Base-by-base conservation (phyloP, 768 basidiomycete species). In the Megacollybia marginata region DNA sequence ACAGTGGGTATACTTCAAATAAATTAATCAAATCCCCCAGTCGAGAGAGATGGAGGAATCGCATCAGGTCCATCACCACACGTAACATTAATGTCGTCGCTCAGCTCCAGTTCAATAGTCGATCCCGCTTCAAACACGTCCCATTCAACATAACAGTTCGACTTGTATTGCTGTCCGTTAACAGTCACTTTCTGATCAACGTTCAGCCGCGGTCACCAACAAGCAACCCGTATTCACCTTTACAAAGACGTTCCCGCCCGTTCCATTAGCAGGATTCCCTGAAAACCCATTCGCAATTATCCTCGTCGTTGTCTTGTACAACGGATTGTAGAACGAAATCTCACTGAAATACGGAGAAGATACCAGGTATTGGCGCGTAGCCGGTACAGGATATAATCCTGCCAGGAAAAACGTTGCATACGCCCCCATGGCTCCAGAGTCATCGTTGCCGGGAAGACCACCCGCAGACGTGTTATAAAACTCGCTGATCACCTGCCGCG, bases 381-480 rank as follows among this genome's bases (percentile, higher is more conserved):
- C 79, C 0, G 82, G 81, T 2, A 84, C 62, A 9, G 81, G 82
- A 54, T 84, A 84, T 60, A 84, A 57, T 2, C 82, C 82, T 0
- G 72, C 69, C 5, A 83, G 67, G 57, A 62, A 82, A 83, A 2
- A 72, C 67, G 2, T 70, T 3, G 6, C 78, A 49, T 77, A 84
- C 52, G 76, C 79, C 9, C 68, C 82, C 82, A 84, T 82, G 0
- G 81, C 82, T 46, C 82, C 80, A 67, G 57, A 55, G 51, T 57
- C 82, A 54, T 84, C 82, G 54, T 84, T 84, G 16, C 82, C 80
- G 10, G 82, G 82, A 2, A 84, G 64, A 1, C 82, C 82, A 47
- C 69, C 71, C 10, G 63, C 64, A 7, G 79, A 73, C 0, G 76
- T 79, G 54, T 80, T 82, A 68, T 75, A 83, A 58, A 65, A 28